Base-by-base conservation (phyloP, 2,329 filamentous ascomycete species). In the Penicillium sp. region DNA sequence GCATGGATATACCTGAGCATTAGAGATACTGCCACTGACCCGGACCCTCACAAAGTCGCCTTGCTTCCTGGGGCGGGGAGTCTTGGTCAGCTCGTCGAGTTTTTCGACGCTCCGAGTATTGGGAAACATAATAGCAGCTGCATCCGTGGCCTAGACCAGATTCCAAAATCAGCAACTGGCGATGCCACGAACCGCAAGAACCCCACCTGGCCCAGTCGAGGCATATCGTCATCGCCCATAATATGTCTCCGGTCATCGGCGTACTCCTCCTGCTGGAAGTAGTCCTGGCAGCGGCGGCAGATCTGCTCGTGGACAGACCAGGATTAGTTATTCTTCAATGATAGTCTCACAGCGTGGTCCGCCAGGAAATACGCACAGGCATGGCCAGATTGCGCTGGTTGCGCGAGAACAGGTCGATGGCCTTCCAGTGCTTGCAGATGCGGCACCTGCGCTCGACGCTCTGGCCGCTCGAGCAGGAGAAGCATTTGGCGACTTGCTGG, bases 401-500 rank as follows among this genome's bases (percentile, higher is more conserved):
- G 6, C 26, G 15, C 3, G 45, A 37, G 15, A 42, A 45, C 3
- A 16, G 17, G 13, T 47, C 34, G 14, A 41, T 33, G 2, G 13
- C 18, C 15, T 39, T 36, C 25, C 26, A 17, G 7, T 37, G 15
- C 14, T 25, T 25, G 18, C 45, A 48, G 15, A 34, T 31, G 10
- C 30, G 34, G 36, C 45, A 45, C 4, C 21, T 36, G 21, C 23
- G 33, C 21, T 45, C 41, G 10, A 18, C n/a, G 13, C 31, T 21
- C 3, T 26, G 25, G 8, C 38, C 25, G 27, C 16, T 14, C 8
- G 19, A 10, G 32, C 45, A 47, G 7, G 20, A 18, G 8, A 10
- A 18, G 18, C 45, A 44, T 3, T 41, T 38, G 17, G 36, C 33
- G n/a, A 36, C 9, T 4, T 34, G 28, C 15, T 36, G 20, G 21